A percentile compares a stretch with the other conserved stretches of the same genome.
phyloP scores from a whole-genome alignment of 768 basidiomycete genomes.

The Tricholoma sp. region DNA sequence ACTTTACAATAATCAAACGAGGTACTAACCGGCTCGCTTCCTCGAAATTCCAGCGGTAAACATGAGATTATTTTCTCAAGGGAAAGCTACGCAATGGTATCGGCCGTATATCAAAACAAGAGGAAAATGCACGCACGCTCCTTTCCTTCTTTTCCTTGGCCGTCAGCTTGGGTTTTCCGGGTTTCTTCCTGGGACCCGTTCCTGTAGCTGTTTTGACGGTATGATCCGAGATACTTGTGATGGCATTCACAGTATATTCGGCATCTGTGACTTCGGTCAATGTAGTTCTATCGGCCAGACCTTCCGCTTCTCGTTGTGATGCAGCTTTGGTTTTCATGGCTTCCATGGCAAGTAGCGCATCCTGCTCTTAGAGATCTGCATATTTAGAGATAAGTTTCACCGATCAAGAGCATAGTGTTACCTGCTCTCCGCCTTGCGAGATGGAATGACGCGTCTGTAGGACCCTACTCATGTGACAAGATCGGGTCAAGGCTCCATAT shows the following conservation, averaged over 20 bases:
- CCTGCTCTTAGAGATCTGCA: constrained; percentile 42
- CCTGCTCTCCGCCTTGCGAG: constrained; percentile 59
- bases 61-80: constrained; percentile 69
- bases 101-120: not conserved
- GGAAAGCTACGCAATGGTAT: constrained; percentile 36
- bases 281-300: constrained; percentile 35
- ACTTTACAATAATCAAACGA: not conserved
- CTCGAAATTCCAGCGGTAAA: constrained; percentile 87
- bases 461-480: constrained; percentile 40
- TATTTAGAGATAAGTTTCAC: not conserved
- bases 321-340: constrained; percentile 38
- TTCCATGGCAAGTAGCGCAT: constrained; percentile 52
- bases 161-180: constrained; percentile 59
- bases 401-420: constrained; percentile 20
- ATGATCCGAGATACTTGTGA: constrained; percentile 30
- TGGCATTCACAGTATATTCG: constrained; percentile 35
- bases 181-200: constrained; percentile 47
- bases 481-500: not conserved
- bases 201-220: constrained; percentile 29
- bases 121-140: constrained; percentile 38
- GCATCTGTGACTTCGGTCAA: constrained; percentile 36
- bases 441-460: constrained; percentile 52
- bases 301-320: constrained; percentile 28
- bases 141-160: constrained; percentile 84
- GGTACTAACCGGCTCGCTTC: constrained; percentile 71